Conservation (phyloP, 768 basidiomycete genomes). For the Lactifluus volemus region DNA sequence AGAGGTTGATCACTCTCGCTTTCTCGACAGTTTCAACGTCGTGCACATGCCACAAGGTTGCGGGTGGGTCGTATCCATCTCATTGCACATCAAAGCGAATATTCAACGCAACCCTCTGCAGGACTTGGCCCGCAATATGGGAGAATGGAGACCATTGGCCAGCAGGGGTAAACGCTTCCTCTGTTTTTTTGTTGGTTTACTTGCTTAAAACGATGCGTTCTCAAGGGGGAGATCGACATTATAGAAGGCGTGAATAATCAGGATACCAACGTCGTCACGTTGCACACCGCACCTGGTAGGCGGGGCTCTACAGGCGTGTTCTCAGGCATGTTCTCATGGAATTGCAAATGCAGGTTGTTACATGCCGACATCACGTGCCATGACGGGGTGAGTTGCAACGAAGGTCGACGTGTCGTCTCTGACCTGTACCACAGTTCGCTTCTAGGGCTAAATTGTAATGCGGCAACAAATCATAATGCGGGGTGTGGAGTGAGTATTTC, state of each 20-base stretch:
- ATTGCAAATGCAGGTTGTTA: conserved; percentile 35
- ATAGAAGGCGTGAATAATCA: conserved; percentile 52
- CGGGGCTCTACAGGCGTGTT: neutral
- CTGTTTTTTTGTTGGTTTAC: neutral
- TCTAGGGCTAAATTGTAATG: conserved; percentile 40
- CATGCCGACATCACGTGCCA: conserved; percentile 37
- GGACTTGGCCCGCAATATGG: conserved; percentile 52
- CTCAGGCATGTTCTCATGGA: neutral
- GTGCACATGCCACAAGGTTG: conserved; percentile 58
- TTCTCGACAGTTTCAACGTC: conserved; percentile 35
- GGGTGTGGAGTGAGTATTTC: conserved; percentile 44
- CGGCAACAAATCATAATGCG: conserved; percentile 37
- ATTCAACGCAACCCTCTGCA: conserved; percentile 1
- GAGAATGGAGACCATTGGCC: conserved; percentile 45
- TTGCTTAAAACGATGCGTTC: conserved; percentile 22
- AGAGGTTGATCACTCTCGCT: neutral
- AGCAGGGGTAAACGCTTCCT: conserved; percentile 25
- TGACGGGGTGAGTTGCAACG: conserved; percentile 36
- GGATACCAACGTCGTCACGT: conserved; percentile 40
- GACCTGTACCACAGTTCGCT: conserved; percentile 20
- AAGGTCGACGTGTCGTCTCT: neutral
- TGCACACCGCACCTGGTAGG: conserved; percentile 42
- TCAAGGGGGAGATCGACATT: conserved; percentile 44
- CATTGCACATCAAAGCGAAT: conserved; percentile 7
- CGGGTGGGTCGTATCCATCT: conserved; percentile 29